phyloP scores from a whole-genome alignment of 768 basidiomycete species.

The Trametes elegans region DNA sequence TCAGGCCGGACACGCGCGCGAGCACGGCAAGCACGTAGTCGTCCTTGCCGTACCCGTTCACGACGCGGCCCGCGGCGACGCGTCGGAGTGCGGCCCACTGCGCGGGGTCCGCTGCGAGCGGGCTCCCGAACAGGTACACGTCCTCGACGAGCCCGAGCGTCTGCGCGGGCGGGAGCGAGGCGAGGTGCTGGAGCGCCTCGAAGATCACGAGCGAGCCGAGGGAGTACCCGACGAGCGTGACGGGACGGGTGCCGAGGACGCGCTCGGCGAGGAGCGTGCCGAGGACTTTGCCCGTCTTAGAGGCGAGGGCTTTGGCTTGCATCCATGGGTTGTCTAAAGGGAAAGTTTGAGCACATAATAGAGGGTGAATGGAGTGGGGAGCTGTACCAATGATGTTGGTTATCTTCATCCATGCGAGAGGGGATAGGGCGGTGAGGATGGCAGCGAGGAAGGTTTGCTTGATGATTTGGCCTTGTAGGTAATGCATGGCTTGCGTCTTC shows the following conservation, averaged over 20 bases:
- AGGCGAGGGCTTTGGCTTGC: slow-evolving; percentile 49
- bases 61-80: slow-evolving; percentile 48
- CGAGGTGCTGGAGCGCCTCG: slow-evolving; percentile 50
- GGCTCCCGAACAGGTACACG: slow-evolving; percentile 54
- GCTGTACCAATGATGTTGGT: slow-evolving; percentile 50
- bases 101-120: slow-evolving; percentile 38
- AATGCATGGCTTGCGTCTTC: slow-evolving; percentile 48
- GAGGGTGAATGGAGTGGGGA: not conserved
- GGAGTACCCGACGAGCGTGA: slow-evolving; percentile 56
- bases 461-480: slow-evolving; percentile 47
- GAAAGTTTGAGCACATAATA: not conserved
- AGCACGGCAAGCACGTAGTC: slow-evolving; percentile 58
- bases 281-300: slow-evolving; percentile 53
- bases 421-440: slow-evolving; percentile 49
- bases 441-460: slow-evolving; percentile 50
- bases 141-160: slow-evolving; percentile 51
- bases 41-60: slow-evolving; percentile 50
- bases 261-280: slow-evolving; percentile 48
- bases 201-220: slow-evolving; percentile 56
- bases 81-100: slow-evolving; percentile 48
- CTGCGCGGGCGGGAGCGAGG: slow-evolving; percentile 41
- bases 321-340: slow-evolving; percentile 57
- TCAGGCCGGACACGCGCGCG: slow-evolving; percentile 43
- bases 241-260: slow-evolving; percentile 52
- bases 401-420: slow-evolving; percentile 48